Evolutionary conservation across 2,329 filamentous ascomycete genomes (phyloP), one percentile per base, ranked within the genome.

Genomic region (Raffaelea albimanens): DNA sequence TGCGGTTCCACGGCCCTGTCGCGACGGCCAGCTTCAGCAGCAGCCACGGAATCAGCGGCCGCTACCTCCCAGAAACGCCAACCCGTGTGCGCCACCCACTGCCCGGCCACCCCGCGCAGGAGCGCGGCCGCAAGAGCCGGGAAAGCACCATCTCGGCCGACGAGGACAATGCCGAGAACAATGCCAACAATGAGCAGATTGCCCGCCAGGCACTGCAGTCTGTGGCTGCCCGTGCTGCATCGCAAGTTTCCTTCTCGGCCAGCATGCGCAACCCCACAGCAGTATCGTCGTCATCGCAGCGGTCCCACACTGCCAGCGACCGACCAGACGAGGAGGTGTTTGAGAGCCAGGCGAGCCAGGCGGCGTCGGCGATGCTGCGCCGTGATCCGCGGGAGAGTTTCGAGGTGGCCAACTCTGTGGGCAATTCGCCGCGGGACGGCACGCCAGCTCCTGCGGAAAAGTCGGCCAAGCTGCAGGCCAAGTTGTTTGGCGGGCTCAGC

Each of bases 141-240:
- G 88, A 94, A 62, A 91, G 86, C 67, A 94, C 87, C 2, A 89
- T 93, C 43, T 93, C 87, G 1, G 83, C 78, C 19, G 75, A 75
- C 40, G 75, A 81, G 4, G 49, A 49, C 22, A 18, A n/a, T 22
- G 43, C 34, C 11, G 13, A 33, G 20, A 13, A n/a, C 31, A 18
- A 29, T 2, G 31, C 18, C 22, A 20, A 11, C 49, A 76, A 74
- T 44, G 78, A 73, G 55, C 75, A 79, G 56, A 65, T 79, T 21
- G 73, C 73, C 1, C 68, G 75, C 4, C 72, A 76, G 50, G 75
- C 75, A 1, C 57, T 79, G 14, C 67, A 74, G 52, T 72, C 70
- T 0, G 73, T 77, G 11, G 76, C 73, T 2, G 58, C 60, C 9
- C 51, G 52, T 21, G 51, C 53, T n/a, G n/a, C 13, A 31, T 8